phyloP scores from a whole-genome alignment of 495 filamentous ascomycete species.

The Hypomontagnella monticulosa region DNA sequence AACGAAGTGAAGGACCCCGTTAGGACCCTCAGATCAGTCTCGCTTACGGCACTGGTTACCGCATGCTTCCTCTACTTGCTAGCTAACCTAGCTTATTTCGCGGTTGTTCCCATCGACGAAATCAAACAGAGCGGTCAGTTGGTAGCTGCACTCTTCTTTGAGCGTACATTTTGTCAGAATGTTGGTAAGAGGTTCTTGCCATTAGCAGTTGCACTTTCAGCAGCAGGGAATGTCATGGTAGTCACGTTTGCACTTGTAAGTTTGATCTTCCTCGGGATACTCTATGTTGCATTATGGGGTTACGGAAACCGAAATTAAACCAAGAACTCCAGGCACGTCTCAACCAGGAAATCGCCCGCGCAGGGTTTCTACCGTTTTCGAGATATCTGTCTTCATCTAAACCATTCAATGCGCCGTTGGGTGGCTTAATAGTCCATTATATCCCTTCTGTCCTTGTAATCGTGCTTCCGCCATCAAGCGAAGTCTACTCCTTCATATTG shows the following conservation, averaged over 20 bases:
- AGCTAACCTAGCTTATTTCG: slow-evolving; percentile 76
- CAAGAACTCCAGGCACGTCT: slow-evolving; percentile 62
- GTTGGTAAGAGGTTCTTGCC: slow-evolving; percentile 68
- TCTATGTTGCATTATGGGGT: neutral
- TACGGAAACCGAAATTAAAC: slow-evolving; percentile 1
- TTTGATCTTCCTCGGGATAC: slow-evolving; percentile 1
- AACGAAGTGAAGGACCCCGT: slow-evolving; percentile 78
- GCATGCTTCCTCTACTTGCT: slow-evolving; percentile 71
- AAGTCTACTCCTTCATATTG: slow-evolving; percentile 78
- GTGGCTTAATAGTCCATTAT: slow-evolving; percentile 73
- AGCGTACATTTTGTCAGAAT: slow-evolving; percentile 68
- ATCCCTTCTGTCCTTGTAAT: slow-evolving; percentile 74
- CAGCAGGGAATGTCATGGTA: slow-evolving; percentile 80
- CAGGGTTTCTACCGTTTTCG: slow-evolving; percentile 73
- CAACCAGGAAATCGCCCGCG: slow-evolving; percentile 60
- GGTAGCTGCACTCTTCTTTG: slow-evolving; percentile 74
- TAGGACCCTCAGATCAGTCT: slow-evolving; percentile 71
- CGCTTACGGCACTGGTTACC: slow-evolving; percentile 68
- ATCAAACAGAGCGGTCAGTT: slow-evolving; percentile 74
- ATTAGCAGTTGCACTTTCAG: slow-evolving; percentile 71
- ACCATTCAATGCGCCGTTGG: slow-evolving; percentile 73
- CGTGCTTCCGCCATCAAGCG: slow-evolving; percentile 67
- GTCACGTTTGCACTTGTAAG: slow-evolving; percentile 72
- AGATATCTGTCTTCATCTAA: slow-evolving; percentile 68
- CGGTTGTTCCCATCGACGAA: slow-evolving; percentile 73